Evolutionary conservation across 495 filamentous ascomycete species (phyloP).

Genomic region (Aspergillus sparsus): DNA sequence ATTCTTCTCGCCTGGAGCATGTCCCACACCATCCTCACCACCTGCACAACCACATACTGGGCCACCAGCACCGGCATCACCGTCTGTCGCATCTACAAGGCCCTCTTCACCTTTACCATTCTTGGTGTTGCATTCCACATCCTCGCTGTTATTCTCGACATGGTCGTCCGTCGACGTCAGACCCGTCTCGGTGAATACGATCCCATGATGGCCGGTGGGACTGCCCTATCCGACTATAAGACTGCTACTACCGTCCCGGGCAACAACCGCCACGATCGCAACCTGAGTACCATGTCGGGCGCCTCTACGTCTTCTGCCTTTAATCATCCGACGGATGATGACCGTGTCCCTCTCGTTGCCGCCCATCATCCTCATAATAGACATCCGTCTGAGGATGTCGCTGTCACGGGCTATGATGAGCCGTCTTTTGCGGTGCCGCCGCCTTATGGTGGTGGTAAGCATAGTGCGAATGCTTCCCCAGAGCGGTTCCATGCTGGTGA

Average conservation of each 20-base stretch:
- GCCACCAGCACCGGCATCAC: slow-evolving; percentile 56
- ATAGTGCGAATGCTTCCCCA: slow-evolving; percentile 8
- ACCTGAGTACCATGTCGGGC: slow-evolving; percentile 27
- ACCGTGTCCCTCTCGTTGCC: slow-evolving; percentile 5
- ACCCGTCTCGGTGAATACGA: slow-evolving; percentile 52
- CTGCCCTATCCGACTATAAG: slow-evolving; percentile 35
- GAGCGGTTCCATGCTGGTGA: slow-evolving; percentile 33
- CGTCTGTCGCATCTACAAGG: slow-evolving; percentile 67
- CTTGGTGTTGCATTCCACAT: slow-evolving; percentile 50
- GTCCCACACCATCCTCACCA: slow-evolving; percentile 56
- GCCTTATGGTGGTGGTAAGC: slow-evolving; percentile 5
- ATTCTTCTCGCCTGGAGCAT: slow-evolving; percentile 59
- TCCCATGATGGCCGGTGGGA: slow-evolving; percentile 29
- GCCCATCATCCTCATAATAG: slow-evolving; percentile 5
- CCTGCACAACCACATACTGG: slow-evolving; percentile 58
- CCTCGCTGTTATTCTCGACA: slow-evolving; percentile 52
- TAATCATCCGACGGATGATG: slow-evolving; percentile 22
- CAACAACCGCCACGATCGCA: slow-evolving; percentile 23
- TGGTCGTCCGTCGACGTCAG: slow-evolving; percentile 46
- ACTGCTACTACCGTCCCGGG: slow-evolving; percentile 1
- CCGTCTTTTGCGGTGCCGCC: slow-evolving; percentile 15
- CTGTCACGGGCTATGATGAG: slow-evolving; percentile 9
- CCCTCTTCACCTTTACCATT: slow-evolving; percentile 63
- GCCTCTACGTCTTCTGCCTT: slow-evolving; percentile 3
- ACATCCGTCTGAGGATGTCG: slow-evolving; percentile 14